These are phyloP conservation scores for Cadophora sp. DNA, from an alignment of 2,329 filamentous ascomycete species.

Conservation along the genomic window DNA sequence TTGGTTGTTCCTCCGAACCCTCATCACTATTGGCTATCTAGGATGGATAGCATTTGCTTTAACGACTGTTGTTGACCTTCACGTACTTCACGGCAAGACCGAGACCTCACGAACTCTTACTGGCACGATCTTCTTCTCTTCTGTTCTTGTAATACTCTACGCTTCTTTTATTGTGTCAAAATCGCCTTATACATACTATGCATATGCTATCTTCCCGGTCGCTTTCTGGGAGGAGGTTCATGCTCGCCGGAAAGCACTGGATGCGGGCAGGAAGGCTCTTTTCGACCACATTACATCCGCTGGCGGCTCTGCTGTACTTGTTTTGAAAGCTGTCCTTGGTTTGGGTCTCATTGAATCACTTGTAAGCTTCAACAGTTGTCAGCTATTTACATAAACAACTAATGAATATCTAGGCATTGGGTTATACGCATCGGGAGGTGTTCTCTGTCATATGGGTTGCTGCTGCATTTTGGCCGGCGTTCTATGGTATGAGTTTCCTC, in stretches of 20 bases:
- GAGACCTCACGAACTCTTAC: conserved; percentile 66
- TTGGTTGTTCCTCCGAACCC: conserved; percentile 90
- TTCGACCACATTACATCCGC: conserved; percentile 72
- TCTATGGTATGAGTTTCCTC: conserved; percentile 78
- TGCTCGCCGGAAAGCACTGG: conserved; percentile 73
- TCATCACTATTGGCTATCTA: conserved; percentile 89
- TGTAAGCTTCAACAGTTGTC: conserved; percentile 53
- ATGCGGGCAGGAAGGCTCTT: conserved; percentile 69
- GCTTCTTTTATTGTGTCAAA: conserved; percentile 80
- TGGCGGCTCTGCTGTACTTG: conserved; percentile 62
- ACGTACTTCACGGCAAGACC: conserved; percentile 77
- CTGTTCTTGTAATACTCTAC: conserved; percentile 76
- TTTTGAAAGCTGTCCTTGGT: conserved; percentile 70
- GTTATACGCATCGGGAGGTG: conserved; percentile 89
- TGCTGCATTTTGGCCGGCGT: conserved; percentile 77
- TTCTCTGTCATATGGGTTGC: conserved; percentile 81
- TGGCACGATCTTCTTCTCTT: conserved; percentile 73
- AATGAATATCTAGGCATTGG: conserved; percentile 70
- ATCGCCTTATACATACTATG: conserved; percentile 85
- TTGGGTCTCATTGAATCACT: conserved; percentile 80
- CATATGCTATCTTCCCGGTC: conserved; percentile 90
- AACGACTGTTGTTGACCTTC: conserved; percentile 85
- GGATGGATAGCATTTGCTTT: conserved; percentile 95
- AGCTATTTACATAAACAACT: conserved; percentile 17
- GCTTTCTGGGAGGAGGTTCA: conserved; percentile 97